A percentile compares a stretch with the other conserved stretches of the same genome.
phyloP scores from a whole-genome alignment of 192 early-diverging fungal genomes.

The Backusella luteola region DNA sequence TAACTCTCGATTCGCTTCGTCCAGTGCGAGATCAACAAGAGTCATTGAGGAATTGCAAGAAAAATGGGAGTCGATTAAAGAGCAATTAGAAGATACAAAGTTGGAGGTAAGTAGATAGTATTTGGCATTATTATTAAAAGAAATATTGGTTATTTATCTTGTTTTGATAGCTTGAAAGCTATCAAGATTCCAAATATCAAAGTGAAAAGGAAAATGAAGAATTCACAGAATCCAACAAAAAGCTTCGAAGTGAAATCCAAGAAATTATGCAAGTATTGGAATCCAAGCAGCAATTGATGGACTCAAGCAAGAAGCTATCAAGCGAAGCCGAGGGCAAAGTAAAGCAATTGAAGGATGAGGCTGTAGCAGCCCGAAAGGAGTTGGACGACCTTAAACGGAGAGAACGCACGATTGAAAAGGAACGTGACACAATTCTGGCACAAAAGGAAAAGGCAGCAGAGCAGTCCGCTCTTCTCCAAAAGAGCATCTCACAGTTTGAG shows the following conservation, averaged over 20 bases:
- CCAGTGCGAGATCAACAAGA: conserved; percentile 6
- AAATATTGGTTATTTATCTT: background rate
- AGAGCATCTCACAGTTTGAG: background rate
- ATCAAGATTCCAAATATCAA: conserved; percentile 1
- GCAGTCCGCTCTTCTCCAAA: background rate
- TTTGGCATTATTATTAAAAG: background rate
- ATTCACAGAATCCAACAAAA: background rate
- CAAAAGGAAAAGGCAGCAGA: background rate
- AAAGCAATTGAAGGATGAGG: conserved; percentile 10
- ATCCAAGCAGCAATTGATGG: background rate
- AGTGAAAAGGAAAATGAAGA: conserved; percentile 5
- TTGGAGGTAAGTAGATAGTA: background rate
- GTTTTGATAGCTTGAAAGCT: background rate
- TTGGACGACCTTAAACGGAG: background rate
- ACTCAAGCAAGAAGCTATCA: background rate
- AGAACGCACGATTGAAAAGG: background rate
- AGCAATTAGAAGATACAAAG: background rate
- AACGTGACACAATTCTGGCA: conserved; percentile 5
- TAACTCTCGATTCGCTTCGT: background rate
- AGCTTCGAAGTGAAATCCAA: background rate
- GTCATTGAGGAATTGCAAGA: conserved; percentile 2
- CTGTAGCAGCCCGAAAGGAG: background rate
- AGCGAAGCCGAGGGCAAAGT: conserved; percentile 44
- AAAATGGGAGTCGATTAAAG: background rate
- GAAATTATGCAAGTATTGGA: background rate